Conservation (phyloP, 2,329 filamentous ascomycete genomes). For the Xylariaceae sp. region DNA sequence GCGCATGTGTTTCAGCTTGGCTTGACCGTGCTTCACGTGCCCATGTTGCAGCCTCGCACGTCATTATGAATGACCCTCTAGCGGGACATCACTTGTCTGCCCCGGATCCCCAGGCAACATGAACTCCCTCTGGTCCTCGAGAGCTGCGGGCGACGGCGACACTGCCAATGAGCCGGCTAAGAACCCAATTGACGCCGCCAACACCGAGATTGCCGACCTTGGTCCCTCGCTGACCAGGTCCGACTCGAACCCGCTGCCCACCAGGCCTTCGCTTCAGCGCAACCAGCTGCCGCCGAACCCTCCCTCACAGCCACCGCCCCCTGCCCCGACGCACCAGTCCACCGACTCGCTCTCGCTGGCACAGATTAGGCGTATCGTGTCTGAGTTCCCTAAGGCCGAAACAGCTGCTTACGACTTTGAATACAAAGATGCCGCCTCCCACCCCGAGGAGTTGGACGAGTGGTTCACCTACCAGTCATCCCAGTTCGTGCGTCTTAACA, state of each 20-base stretch:
- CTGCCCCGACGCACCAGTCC: constrained; percentile 33
- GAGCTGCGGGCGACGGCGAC: constrained; percentile 35
- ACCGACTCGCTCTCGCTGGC: constrained; percentile 72
- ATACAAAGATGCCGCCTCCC: constrained; percentile 69
- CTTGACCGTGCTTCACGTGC: too few species aligned
- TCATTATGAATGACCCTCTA: constrained; percentile 25
- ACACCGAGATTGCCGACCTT: constrained; percentile 32
- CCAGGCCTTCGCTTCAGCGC: constrained; percentile 31
- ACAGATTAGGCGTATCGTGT: constrained; percentile 70
- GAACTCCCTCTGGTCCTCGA: constrained; percentile 45
- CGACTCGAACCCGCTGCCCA: constrained; percentile 16
- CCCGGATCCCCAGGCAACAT: constrained; percentile 35
- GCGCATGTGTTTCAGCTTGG: too few species aligned
- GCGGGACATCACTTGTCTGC: constrained; percentile 16
- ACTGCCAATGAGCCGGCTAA: constrained; percentile 19
- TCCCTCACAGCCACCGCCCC: constrained; percentile 28
- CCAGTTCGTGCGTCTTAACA: constrained; percentile 76
- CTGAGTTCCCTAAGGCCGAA: constrained; percentile 68
- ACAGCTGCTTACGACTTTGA: constrained; percentile 80
- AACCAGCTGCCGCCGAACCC: constrained; percentile 30
- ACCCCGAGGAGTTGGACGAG: constrained; percentile 90
- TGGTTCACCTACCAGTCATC: constrained; percentile 94
- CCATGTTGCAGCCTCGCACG: too few species aligned
- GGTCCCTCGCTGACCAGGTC: constrained; percentile 20
- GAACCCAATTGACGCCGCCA: constrained; percentile 30